phyloP scores from a whole-genome alignment of 305 asterid species.

The Nicotiana rustica region DNA sequence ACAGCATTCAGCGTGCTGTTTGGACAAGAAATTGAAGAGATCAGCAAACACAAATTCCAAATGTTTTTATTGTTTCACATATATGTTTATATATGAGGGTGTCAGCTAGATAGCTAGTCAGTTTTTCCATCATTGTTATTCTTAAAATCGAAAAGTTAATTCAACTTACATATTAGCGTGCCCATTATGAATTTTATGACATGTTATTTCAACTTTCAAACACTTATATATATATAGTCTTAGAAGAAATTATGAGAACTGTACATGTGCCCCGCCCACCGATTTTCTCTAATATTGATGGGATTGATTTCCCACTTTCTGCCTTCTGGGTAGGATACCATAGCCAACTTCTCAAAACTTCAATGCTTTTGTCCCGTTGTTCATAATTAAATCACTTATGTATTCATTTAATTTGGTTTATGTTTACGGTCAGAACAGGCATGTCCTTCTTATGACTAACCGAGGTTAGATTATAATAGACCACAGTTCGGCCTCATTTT shows the following conservation, averaged over 20 bases:
- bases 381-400: neutral
- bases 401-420: neutral
- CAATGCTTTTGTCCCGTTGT: neutral
- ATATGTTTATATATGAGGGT: no score
- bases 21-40: neutral
- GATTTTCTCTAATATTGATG: slow-evolving; percentile 11
- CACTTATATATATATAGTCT: neutral
- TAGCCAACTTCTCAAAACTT: neutral
- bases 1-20: slow-evolving; percentile 10
- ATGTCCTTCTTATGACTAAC: no score
- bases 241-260: slow-evolving; percentile 15
- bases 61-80: neutral
- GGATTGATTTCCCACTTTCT: slow-evolving; percentile 30
- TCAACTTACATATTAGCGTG: neutral
- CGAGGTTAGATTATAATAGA: no score
- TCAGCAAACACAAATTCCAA: neutral
- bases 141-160: neutral
- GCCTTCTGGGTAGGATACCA: slow-evolving; percentile 32
- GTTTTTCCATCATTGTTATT: neutral
- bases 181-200: neutral
- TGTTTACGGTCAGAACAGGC: no score
- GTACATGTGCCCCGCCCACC: slow-evolving; percentile 6
- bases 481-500: no score
- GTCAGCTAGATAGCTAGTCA: neutral
- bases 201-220: slow-evolving; percentile 7